phyloP scores from a whole-genome alignment of 1,284 basidiomycete species.

The Stereum hirsutum region DNA sequence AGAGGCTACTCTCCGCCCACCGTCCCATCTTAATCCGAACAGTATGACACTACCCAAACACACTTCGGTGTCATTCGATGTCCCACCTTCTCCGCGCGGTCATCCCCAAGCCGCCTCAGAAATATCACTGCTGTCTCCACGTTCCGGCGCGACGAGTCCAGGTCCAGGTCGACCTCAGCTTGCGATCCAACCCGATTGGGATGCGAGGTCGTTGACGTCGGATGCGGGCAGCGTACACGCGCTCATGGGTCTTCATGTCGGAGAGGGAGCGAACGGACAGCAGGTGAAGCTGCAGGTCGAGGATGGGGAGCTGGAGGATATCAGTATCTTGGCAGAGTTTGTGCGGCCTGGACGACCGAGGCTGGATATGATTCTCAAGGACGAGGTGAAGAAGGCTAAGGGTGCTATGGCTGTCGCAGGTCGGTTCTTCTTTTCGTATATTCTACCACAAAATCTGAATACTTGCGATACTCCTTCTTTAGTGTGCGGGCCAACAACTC shows the following conservation, averaged over 20 bases:
- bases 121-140: not conserved
- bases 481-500: constrained; percentile 71
- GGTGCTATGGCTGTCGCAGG: constrained; percentile 64
- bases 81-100: not conserved
- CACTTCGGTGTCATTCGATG: not conserved
- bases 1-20: not conserved
- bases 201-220: constrained; percentile 11
- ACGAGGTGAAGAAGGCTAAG: constrained; percentile 50
- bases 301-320: constrained; percentile 58
- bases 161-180: no score
- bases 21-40: not conserved
- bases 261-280: constrained; percentile 15
- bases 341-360: constrained; percentile 72
- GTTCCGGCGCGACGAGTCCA: not conserved
- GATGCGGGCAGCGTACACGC: constrained; percentile 21
- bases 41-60: not conserved
- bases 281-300: constrained; percentile 46
- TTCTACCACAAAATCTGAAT: no score
- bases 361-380: constrained; percentile 53
- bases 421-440: constrained; percentile 28
- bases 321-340: constrained; percentile 59
- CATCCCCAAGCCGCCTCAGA: not conserved
- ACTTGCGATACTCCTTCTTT: constrained; percentile 1
- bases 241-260: constrained; percentile 16
- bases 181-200: not conserved